phyloP scores from a whole-genome alignment of 352 stramenopile species.

The Elongisporangium prolatum region DNA sequence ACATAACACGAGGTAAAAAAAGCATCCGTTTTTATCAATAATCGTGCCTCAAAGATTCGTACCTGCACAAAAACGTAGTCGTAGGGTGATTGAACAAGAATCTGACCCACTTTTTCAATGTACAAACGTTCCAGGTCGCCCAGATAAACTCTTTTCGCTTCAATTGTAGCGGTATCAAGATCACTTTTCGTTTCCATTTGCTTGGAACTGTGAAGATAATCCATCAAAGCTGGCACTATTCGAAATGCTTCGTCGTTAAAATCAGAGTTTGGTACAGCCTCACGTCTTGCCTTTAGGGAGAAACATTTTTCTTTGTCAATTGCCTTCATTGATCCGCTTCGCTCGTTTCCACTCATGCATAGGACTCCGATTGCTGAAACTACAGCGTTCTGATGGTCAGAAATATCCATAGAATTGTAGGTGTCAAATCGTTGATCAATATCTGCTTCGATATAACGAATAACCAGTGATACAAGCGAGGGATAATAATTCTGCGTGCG shows the following conservation, averaged over 20 bases:
- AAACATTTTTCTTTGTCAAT: conserved; percentile 36
- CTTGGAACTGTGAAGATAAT: conserved; percentile 23
- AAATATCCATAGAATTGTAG: not conserved
- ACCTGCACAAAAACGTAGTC: conserved; percentile 56
- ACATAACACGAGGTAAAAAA: conserved; percentile 3
- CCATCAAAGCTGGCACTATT: conserved; percentile 37
- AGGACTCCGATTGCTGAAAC: conserved; percentile 21
- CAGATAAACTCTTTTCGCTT: too few relatives aligned
- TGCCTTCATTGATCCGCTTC: conserved; percentile 10
- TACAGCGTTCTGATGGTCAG: conserved; percentile 10
- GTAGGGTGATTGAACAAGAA: conserved; percentile 33
- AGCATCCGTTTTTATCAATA: too few relatives aligned
- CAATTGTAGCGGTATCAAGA: not conserved
- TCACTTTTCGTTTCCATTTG: not conserved
- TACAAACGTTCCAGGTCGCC: conserved; percentile 33
- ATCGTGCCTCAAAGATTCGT: conserved; percentile 12
- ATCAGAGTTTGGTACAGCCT: conserved; percentile 1
- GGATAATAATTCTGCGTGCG: conserved; percentile 15
- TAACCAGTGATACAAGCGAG: conserved; percentile 15
- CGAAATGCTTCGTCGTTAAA: conserved; percentile 53
- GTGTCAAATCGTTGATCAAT: not conserved
- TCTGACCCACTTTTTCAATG: conserved; percentile 42
- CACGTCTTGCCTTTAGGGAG: conserved; percentile 12
- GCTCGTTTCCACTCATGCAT: conserved; percentile 23
- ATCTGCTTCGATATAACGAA: conserved; percentile 11